Conservation (phyloP, 495 filamentous ascomycete species). For the Friedmanniomyces simplex region DNA sequence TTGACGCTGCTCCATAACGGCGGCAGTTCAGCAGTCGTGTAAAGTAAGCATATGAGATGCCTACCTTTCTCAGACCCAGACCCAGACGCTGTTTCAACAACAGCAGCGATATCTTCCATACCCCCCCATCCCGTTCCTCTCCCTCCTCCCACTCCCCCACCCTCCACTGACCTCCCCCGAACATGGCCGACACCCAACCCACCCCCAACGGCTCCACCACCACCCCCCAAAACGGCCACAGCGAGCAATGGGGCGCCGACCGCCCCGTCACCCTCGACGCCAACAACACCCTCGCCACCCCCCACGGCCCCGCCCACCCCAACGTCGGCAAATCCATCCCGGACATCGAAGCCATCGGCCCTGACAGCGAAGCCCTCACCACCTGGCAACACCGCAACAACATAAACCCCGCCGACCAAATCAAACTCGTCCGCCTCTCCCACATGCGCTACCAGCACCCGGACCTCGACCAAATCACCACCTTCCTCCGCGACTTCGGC, state of each 20-base stretch:
- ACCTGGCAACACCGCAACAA: constrained; percentile 32
- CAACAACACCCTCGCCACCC: not conserved
- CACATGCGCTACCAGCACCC: constrained; percentile 46
- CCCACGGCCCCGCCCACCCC: constrained; percentile 16
- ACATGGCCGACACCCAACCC: too few relatives aligned
- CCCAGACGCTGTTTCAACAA: too few relatives aligned
- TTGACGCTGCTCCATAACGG: too few relatives aligned
- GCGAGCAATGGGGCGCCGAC: constrained; percentile 9
- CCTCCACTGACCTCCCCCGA: too few relatives aligned
- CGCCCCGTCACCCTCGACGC: constrained; percentile 8
- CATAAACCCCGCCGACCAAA: constrained; percentile 32
- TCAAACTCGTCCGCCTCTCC: constrained; percentile 34
- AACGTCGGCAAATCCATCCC: constrained; percentile 34
- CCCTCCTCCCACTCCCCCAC: too few relatives aligned
- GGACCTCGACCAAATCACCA: constrained; percentile 35
- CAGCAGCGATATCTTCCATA: too few relatives aligned
- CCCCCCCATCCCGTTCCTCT: too few relatives aligned
- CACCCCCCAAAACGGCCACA: constrained; percentile 9
- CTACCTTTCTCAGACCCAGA: too few relatives aligned
- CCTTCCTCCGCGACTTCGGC: constrained; percentile 34
- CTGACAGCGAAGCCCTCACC: constrained; percentile 22
- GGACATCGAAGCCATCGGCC: constrained; percentile 32
- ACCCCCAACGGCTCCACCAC: not conserved
- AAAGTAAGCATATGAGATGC: too few relatives aligned
- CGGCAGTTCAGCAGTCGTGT: too few relatives aligned